phyloP scores from a whole-genome alignment of 1,284 basidiomycete genomes.

The Sanghuangporus weigelae region DNA sequence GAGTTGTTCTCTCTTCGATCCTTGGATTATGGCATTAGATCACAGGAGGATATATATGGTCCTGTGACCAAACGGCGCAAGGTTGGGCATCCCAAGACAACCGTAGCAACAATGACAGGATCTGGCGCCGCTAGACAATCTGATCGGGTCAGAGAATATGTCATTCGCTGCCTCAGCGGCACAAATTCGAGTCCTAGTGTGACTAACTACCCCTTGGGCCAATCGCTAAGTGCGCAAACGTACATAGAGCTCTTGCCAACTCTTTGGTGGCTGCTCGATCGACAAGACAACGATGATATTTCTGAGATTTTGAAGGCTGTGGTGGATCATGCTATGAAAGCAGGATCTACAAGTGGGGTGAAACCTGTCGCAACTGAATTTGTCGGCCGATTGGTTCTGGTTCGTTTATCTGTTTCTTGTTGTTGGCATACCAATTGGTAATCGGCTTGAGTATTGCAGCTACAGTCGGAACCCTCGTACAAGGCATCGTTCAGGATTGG shows the following conservation, averaged over 20 bases:
- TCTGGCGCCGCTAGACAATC: slow-evolving; percentile 35
- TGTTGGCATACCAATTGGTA: not conserved
- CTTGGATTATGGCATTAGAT: not conserved
- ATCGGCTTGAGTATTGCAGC: slow-evolving; percentile 33
- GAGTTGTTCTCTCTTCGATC: slow-evolving; percentile 61
- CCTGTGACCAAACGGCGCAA: slow-evolving; percentile 2
- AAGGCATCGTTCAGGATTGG: slow-evolving; percentile 42
- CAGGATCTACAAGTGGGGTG: slow-evolving; percentile 50
- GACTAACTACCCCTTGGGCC: slow-evolving; percentile 35
- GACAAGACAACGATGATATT: slow-evolving; percentile 23
- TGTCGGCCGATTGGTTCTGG: slow-evolving; percentile 60
- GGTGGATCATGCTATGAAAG: slow-evolving; percentile 54
- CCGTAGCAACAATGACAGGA: slow-evolving; percentile 12
- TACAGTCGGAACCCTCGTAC: slow-evolving; percentile 57
- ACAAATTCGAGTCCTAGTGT: slow-evolving; percentile 31
- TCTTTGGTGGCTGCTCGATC: slow-evolving; percentile 74
- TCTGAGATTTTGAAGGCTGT: slow-evolving; percentile 43
- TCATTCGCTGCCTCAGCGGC: slow-evolving; percentile 59
- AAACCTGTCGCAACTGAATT: slow-evolving; percentile 70
- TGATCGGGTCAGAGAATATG: slow-evolving; percentile 62
- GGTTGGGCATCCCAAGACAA: slow-evolving; percentile 16
- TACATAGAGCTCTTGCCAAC: slow-evolving; percentile 76
- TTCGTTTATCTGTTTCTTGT: slow-evolving; percentile 32
- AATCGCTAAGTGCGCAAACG: slow-evolving; percentile 48
- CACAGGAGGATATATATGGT: not conserved